Percentiles rank a stretch among this genome's conserved stretches.
Conservation (phyloP, 345 rosid genomes). For the Arabidopsis arenosa region DNA sequence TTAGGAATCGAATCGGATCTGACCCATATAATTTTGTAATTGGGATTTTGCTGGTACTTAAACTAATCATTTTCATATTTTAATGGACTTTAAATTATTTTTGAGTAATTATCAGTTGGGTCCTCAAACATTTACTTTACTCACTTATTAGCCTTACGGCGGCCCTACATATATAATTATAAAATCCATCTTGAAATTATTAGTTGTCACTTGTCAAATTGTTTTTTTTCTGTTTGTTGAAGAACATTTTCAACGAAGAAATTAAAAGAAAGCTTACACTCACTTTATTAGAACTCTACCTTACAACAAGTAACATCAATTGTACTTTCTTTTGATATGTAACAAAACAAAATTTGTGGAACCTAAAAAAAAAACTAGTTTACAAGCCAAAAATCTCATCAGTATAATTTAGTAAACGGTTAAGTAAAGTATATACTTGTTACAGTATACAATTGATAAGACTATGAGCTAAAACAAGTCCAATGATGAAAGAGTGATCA, state of each 20-base stretch:
- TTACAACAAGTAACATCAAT: constrained; percentile 15
- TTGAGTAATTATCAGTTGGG: neutral
- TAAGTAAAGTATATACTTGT: neutral
- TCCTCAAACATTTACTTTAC: neutral
- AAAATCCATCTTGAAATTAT: neutral
- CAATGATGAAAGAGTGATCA: constrained; percentile 61
- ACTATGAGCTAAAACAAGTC: constrained; percentile 54
- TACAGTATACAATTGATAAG: constrained; percentile 48
- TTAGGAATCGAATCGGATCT: constrained; percentile 24
- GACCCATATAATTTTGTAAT: neutral
- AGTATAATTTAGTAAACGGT: constrained; percentile 1
- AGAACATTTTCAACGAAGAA: neutral
- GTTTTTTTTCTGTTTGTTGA: neutral
- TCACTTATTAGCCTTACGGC: neutral
- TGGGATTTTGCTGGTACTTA: constrained; percentile 10
- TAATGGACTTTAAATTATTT: neutral
- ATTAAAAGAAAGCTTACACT: constrained; percentile 29
- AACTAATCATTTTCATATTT: neutral
- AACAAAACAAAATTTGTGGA: constrained; percentile 6
- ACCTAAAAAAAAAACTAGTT: neutral
- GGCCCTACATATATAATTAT: neutral
- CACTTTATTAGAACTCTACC: constrained; percentile 21
- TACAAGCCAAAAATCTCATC: constrained; percentile 2
- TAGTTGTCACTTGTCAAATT: neutral
- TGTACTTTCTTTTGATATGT: neutral